Evolutionary conservation across 106 monocot species (phyloP).

Genomic region (Acorus gramineus): DNA sequence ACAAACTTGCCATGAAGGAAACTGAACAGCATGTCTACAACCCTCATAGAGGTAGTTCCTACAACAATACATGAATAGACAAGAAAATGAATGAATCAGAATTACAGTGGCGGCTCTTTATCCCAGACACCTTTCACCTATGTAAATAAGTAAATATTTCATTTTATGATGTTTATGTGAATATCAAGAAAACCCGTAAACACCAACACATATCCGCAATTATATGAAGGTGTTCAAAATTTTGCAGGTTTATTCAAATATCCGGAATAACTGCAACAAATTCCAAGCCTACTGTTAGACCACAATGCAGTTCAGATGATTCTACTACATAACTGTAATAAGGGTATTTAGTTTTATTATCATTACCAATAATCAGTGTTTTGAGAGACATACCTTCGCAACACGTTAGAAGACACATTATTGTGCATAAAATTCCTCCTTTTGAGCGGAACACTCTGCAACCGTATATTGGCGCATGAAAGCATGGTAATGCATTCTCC

Average conservation of each 20-base stretch:
- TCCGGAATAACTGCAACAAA: no score
- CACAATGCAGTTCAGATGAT: background rate
- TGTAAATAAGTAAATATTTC: no score
- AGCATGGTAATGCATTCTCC: conserved; percentile 26
- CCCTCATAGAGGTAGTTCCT: conserved; percentile 10
- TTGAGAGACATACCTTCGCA: conserved; percentile 7
- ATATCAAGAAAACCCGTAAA: no score
- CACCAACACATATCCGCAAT: no score
- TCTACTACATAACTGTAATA: background rate
- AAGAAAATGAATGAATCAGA: background rate
- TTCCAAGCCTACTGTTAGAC: no score
- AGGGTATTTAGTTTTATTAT: background rate
- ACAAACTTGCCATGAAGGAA: conserved; percentile 1
- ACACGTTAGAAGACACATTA: background rate
- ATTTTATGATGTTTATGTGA: no score
- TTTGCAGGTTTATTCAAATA: no score
- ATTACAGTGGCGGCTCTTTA: background rate
- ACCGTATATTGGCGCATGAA: conserved; percentile 6
- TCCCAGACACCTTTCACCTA: no score
- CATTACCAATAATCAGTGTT: background rate
- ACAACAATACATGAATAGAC: background rate
- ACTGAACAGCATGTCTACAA: background rate
- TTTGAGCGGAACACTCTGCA: background rate
- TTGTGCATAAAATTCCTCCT: background rate
- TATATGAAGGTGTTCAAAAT: no score